Evolutionary conservation across 2,329 filamentous ascomycete genomes (phyloP).

Genomic region (Zarea fungicola): DNA sequence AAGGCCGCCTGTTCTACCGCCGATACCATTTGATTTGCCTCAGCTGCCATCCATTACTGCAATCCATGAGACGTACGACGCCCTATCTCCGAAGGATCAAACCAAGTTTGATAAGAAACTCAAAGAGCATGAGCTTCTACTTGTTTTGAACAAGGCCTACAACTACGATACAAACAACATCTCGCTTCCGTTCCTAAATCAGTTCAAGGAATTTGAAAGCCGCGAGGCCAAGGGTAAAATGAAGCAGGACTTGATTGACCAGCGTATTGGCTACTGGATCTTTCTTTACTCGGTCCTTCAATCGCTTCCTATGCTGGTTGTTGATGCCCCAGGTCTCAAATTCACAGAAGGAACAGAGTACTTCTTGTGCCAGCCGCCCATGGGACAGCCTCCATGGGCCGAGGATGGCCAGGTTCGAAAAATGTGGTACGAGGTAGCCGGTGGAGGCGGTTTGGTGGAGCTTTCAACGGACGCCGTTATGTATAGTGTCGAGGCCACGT

Average conservation of each 20-base stretch:
- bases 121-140: constrained; percentile 71
- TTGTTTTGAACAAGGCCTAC: constrained; percentile 74
- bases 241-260: constrained; percentile 62
- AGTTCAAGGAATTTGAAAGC: constrained; percentile 66
- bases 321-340: constrained; percentile 66
- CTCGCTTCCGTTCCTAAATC: constrained; percentile 58
- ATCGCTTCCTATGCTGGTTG: constrained; percentile 69
- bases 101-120: constrained; percentile 66
- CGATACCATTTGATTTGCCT: constrained; percentile 85
- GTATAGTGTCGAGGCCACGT: constrained; percentile 57
- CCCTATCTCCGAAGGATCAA: constrained; percentile 67
- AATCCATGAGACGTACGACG: constrained; percentile 59
- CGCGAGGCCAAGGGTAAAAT: constrained; percentile 61
- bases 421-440: constrained; percentile 71
- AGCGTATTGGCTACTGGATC: constrained; percentile 73
- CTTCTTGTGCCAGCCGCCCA: constrained; percentile 72
- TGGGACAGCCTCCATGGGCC: constrained; percentile 69
- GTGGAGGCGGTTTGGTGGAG: constrained; percentile 52
- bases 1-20: constrained; percentile 82
- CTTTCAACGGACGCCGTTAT: constrained; percentile 55
- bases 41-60: constrained; percentile 65
- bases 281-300: constrained; percentile 77
- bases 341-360: constrained; percentile 72
- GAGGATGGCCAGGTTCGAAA: constrained; percentile 59
- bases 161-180: constrained; percentile 65